Evolutionary conservation across 1,284 basidiomycete genomes (phyloP).

Genomic region (Rhodotorula sp.): DNA sequence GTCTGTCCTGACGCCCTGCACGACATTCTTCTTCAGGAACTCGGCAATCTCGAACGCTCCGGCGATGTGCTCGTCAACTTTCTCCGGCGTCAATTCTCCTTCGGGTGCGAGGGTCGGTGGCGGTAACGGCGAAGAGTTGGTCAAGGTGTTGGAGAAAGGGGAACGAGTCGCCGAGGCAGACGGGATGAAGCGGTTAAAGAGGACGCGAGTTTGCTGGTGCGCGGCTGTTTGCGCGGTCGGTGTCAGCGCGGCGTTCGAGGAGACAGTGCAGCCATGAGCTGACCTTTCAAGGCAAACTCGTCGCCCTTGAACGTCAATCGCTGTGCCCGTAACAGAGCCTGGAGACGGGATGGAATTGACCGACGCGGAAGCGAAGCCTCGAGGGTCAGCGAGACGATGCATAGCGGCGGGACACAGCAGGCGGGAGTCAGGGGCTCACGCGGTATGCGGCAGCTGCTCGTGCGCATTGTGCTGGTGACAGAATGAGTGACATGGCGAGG

Average conservation of each 20-base stretch:
- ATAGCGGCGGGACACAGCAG: too few relatives aligned
- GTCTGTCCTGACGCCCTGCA: constrained; percentile 35
- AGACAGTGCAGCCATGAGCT: background rate
- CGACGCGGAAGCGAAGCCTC: too few relatives aligned
- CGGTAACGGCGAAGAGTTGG: background rate
- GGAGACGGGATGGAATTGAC: background rate
- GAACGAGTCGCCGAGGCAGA: constrained; percentile 29
- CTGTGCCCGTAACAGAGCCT: constrained; percentile 33
- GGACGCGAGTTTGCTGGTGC: constrained; percentile 37
- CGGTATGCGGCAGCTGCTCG: constrained; percentile 39
- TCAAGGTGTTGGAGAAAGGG: constrained; percentile 11
- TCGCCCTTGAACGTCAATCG: constrained; percentile 41
- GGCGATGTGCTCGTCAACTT: constrained; percentile 38
- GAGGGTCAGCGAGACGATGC: too few relatives aligned
- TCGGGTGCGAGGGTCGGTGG: constrained; percentile 1
- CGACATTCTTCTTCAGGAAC: constrained; percentile 39
- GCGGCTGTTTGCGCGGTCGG: constrained; percentile 17
- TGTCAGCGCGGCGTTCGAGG: background rate
- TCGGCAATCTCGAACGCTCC: constrained; percentile 36
- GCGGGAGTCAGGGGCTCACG: constrained; percentile 1
- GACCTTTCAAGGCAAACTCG: constrained; percentile 30
- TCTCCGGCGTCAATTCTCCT: constrained; percentile 14
- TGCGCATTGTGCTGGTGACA: constrained; percentile 30
- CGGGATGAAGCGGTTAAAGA: constrained; percentile 39
- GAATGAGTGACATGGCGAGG: constrained; percentile 23